phyloP scores from a whole-genome alignment of 345 rosid species.

The Euphorbia lathyris region DNA sequence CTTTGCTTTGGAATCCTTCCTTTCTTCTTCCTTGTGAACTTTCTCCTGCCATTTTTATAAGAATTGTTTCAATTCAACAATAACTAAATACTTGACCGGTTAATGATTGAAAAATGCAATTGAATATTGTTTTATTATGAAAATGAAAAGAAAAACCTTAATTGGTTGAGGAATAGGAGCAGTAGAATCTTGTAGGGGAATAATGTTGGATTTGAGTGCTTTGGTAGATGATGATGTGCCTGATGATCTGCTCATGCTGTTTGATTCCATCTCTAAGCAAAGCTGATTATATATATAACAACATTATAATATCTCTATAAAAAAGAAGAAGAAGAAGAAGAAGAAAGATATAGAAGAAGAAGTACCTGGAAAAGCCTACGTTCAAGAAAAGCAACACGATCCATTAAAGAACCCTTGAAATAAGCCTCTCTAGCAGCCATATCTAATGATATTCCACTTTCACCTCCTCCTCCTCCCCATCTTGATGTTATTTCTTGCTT shows the following conservation, averaged over 20 bases:
- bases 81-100: too few species aligned
- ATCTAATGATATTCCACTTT: conserved; percentile 48
- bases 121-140: too few species aligned
- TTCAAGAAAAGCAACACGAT: conserved; percentile 66
- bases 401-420: conserved; percentile 72
- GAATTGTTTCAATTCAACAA: too few species aligned
- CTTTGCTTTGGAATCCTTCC: conserved; percentile 7
- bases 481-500: too few species aligned
- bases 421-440: conserved; percentile 52
- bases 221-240: conserved; percentile 45
- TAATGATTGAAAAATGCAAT: too few species aligned
- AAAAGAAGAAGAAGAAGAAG: too few species aligned
- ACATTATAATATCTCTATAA: background rate
- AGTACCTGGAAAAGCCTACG: conserved; percentile 64
- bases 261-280: conserved; percentile 67
- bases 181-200: conserved; percentile 20
- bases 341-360: background rate
- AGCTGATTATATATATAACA: conserved; percentile 30
- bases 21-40: conserved; percentile 1
- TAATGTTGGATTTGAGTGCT: conserved; percentile 39
- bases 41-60: conserved; percentile 11
- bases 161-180: conserved; percentile 19
- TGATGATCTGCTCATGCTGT: conserved; percentile 36
- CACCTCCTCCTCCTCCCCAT: too few species aligned
- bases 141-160: conserved; percentile 19